A percentile compares a stretch with the other conserved stretches of the same genome.
phyloP scores from a whole-genome alignment of 2,329 filamentous ascomycete genomes.

The Lachnellula suecica region DNA sequence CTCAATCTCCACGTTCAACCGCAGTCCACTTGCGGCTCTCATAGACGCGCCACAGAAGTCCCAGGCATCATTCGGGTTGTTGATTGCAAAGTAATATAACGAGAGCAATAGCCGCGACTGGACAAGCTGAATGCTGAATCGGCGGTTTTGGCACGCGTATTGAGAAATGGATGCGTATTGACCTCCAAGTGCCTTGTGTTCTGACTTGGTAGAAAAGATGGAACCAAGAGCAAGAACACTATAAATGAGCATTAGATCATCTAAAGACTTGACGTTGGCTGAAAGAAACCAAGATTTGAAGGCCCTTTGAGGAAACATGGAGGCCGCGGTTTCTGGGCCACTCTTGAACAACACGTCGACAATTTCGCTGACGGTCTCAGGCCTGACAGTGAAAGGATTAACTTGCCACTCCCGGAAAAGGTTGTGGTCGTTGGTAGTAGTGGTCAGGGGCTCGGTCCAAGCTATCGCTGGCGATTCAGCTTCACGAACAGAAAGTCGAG shows the following conservation, averaged over 20 bases:
- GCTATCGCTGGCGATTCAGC: constrained; percentile 20
- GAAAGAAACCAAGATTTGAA: constrained; percentile 55
- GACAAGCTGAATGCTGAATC: constrained; percentile 60
- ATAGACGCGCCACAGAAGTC: constrained; percentile 64
- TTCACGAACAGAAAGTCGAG: constrained; percentile 23
- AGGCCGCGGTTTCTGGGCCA: constrained; percentile 52
- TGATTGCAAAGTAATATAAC: constrained; percentile 63
- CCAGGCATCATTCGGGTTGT: constrained; percentile 58
- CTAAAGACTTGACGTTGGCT: constrained; percentile 43
- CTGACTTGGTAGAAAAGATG: constrained; percentile 48
- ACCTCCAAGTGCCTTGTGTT: constrained; percentile 43
- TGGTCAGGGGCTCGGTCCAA: constrained; percentile 19
- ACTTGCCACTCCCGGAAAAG: constrained; percentile 26
- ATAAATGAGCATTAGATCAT: constrained; percentile 61
- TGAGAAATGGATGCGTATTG: constrained; percentile 55
- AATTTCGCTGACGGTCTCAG: constrained; percentile 48
- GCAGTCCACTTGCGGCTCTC: constrained; percentile 56
- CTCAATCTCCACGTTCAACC: constrained; percentile 62
- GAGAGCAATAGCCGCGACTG: constrained; percentile 67
- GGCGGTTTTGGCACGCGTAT: constrained; percentile 53
- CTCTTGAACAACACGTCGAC: constrained; percentile 57
- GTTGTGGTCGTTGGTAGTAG: constrained; percentile 15
- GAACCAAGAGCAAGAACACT: constrained; percentile 57
- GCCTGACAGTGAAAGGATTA: constrained; percentile 53
- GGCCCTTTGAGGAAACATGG: constrained; percentile 52